Base-by-base conservation (phyloP, 805 yeast genomes). In the Myxozyma mucilagina region DNA sequence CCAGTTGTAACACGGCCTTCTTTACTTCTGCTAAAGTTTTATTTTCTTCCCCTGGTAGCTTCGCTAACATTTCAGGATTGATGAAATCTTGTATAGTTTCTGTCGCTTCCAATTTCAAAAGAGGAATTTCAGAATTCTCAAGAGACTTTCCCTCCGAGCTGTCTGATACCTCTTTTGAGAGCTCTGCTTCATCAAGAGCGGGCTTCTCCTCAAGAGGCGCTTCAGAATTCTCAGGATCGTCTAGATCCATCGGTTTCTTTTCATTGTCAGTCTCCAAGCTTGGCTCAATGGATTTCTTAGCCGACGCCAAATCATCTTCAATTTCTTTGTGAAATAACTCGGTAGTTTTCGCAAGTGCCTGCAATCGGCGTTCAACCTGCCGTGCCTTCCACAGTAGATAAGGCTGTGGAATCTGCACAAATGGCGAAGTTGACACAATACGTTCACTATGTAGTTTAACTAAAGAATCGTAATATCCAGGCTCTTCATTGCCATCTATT, bases 351-450 rank as follows among this genome's bases (percentile, higher is more conserved):
- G 59, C 63, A 54, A 80, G 74, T 1, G 69, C 70, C 8, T 71
- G 57, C 61, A 63, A 35, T 13, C 63, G 18, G 18, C 59, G 45
- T 42, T 86, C 89, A 0, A 87, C 72, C 13, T 75, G 76, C 49
- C 90, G 75, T 0, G 87, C 84, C 63, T 80, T 80, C 38, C 74
- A 71, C 47, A 89, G 74, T 10, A 87, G 77, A 55, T 80, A 79
- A 0, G 99, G 99, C 3, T 84, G 75, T 0, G 86, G 84, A 69
- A 89, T 88, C 18, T 81, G 78, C 0, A 92, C 92, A 55, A 91
- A 83, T 0, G 99, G 97, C 1, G 98, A 92, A 0, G 90, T 82
- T 2, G 96, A 89, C 32, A 93, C 74, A 3, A 84, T 75, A 61
- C 90, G 76, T n/a, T 76, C 76, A 16, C 78, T 71, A 54, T 85